These are phyloP conservation scores for Glycine soja DNA, from an alignment of 306 rosid genomes.

Conservation along the genomic window DNA sequence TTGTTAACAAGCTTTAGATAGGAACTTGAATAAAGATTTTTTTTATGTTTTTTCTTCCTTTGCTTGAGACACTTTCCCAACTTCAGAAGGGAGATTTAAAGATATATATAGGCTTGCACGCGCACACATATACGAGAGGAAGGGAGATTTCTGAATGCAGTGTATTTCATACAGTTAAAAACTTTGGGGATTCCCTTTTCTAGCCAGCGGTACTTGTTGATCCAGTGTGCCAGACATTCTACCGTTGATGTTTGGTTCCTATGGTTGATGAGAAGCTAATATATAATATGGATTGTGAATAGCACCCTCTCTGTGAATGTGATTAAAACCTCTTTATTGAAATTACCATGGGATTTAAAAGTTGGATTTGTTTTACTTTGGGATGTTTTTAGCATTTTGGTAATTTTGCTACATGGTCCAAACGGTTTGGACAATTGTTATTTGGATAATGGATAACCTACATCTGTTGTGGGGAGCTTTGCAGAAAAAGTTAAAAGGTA, in stretches of 20 bases:
- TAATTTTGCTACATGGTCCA: constrained; percentile 27
- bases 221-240: neutral
- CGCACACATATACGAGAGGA: no score
- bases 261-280: constrained; percentile 6
- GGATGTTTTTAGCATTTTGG: neutral
- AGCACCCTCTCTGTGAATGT: neutral
- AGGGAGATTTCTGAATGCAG: no score
- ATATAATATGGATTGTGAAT: neutral
- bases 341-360: constrained; percentile 11
- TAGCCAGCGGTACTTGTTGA: neutral
- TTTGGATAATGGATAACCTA: neutral
- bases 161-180: neutral
- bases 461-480: constrained; percentile 29
- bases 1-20: neutral
- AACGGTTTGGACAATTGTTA: constrained; percentile 29
- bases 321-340: neutral
- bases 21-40: constrained; percentile 11
- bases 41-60: neutral
- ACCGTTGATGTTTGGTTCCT: neutral
- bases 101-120: neutral
- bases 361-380: neutral
- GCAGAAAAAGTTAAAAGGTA: constrained; percentile 11
- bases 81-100: constrained; percentile 14
- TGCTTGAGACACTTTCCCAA: neutral
- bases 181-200: neutral